Base-by-base conservation (phyloP, 768 basidiomycete species). In the Termitomyces sp. region DNA sequence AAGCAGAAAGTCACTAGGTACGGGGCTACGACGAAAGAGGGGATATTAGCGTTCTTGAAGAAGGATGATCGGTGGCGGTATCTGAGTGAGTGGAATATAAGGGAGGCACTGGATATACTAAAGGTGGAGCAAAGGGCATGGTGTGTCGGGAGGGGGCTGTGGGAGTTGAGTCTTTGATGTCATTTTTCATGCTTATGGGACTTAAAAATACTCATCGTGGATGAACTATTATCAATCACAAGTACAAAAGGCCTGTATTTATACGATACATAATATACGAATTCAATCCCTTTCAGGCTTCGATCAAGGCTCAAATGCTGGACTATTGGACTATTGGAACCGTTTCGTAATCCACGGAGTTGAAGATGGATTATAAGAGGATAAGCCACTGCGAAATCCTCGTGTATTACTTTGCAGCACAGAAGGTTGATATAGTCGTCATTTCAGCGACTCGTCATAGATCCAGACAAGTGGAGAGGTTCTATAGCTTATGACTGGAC, bases 1-100 rank as follows among this genome's bases (percentile, higher is more conserved):
- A 63, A 2, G 56, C 62, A 25, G 60, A 64, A 38, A 58, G 11
- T 27, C n/a, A 19, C n/a, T 11, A 35, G 55, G 32, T 45, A 37
- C 25, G 65, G 67, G 14, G 69, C 71, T 17, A 66, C 67, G 27
- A 73, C 71, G 21, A 75, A 76, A 50, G 77, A 76, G 27, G 81
- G 78, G 5, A 74, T 92, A 21, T 65, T 81, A 25, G 59, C 58
- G 1, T 73, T 71, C 56, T 62, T 92, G 62, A 74, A 71, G 55
- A 73, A 68, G 49, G 89, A 90, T 60, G 84, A 78, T 63, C 75
- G 83, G 31, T 92, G 89, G 89, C 77, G 73, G 59, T 76, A 76
- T 61, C 70, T 91, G 8, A 86, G 86, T 0, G 73, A 77, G 47
- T 90, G 86, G 84, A 76, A 74, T 57, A 76, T 91, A 0, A 75